Percentiles rank a stretch among this genome's conserved stretches.
These are phyloP conservation scores for Lactarius indigo DNA, from an alignment of 768 basidiomycete genomes.

Conservation along the genomic window DNA sequence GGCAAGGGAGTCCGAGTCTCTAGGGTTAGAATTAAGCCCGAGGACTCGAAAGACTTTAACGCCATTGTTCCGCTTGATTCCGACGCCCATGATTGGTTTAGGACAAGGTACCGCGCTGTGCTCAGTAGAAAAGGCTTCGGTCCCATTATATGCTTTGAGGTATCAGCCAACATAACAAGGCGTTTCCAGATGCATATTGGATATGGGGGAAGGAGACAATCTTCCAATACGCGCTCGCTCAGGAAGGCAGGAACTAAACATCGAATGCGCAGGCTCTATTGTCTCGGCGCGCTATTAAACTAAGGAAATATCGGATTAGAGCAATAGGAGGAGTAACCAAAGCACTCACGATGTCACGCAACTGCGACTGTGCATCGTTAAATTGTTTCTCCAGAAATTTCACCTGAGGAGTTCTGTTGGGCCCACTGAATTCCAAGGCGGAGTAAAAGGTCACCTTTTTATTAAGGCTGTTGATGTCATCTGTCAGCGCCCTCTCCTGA, in stretches of 20 bases:
- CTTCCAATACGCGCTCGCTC: background rate
- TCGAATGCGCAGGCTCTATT: slow-evolving; percentile 19
- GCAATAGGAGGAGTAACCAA: background rate
- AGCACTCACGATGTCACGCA: slow-evolving; percentile 69
- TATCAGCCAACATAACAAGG: slow-evolving; percentile 1
- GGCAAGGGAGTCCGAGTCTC: slow-evolving; percentile 61
- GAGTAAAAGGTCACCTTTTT: slow-evolving; percentile 64
- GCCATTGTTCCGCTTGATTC: slow-evolving; percentile 68
- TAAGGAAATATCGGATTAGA: slow-evolving; percentile 26
- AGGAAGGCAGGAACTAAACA: background rate
- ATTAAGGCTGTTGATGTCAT: slow-evolving; percentile 74
- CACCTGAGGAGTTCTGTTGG: slow-evolving; percentile 41
- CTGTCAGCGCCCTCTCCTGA: slow-evolving; percentile 79
- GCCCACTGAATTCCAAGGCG: slow-evolving; percentile 4
- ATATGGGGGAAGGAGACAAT: background rate
- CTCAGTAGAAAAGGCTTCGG: background rate
- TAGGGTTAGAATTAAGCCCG: slow-evolving; percentile 57
- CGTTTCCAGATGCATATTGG: background rate
- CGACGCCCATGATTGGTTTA: slow-evolving; percentile 63
- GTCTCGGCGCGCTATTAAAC: slow-evolving; percentile 50
- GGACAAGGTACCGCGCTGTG: slow-evolving; percentile 46
- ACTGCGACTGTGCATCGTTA: slow-evolving; percentile 81
- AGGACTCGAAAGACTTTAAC: slow-evolving; percentile 72
- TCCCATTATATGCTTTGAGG: background rate
- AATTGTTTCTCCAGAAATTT: slow-evolving; percentile 95